Conservation (phyloP, 805 yeast species). For the Ogataea degrootiae region DNA sequence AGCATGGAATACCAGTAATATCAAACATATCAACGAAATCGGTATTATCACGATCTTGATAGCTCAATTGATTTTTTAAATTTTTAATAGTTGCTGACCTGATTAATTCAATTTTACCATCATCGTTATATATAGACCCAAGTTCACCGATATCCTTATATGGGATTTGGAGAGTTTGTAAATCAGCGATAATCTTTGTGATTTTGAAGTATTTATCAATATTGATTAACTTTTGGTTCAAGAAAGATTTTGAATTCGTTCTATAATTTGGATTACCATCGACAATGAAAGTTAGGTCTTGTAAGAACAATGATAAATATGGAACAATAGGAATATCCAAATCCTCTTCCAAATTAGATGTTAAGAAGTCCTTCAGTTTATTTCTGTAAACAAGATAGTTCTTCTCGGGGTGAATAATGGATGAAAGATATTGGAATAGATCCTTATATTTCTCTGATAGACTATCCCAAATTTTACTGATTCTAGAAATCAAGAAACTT, state of each 20-base stretch:
- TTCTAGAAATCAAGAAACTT: conserved; percentile 62
- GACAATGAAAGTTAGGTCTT: conserved; percentile 74
- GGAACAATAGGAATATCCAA: conserved; percentile 66
- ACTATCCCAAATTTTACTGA: conserved; percentile 54
- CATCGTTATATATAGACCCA: conserved; percentile 22
- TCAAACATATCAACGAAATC: conserved; percentile 32
- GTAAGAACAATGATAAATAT: conserved; percentile 66
- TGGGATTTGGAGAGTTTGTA: conserved; percentile 64
- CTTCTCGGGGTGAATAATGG: conserved; percentile 70
- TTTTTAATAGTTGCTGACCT: conserved; percentile 28
- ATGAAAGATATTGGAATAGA: conserved; percentile 56
- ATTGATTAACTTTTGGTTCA: conserved; percentile 58
- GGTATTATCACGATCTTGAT: conserved; percentile 8
- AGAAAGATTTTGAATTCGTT: conserved; percentile 44
- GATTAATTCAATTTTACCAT: conserved; percentile 20
- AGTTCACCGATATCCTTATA: conserved; percentile 37
- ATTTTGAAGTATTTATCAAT: conserved; percentile 69
- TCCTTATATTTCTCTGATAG: conserved; percentile 57
- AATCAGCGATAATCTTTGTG: conserved; percentile 59
- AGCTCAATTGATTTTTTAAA: conserved; percentile 15
- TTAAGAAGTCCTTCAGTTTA: conserved; percentile 53
- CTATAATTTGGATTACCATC: conserved; percentile 76
- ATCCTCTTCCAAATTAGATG: conserved; percentile 36
- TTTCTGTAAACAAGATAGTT: conserved; percentile 66
- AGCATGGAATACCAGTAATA: conserved; percentile 35